Evolutionary conservation across 345 rosid species (phyloP).

Genomic region (Salix dunnii): DNA sequence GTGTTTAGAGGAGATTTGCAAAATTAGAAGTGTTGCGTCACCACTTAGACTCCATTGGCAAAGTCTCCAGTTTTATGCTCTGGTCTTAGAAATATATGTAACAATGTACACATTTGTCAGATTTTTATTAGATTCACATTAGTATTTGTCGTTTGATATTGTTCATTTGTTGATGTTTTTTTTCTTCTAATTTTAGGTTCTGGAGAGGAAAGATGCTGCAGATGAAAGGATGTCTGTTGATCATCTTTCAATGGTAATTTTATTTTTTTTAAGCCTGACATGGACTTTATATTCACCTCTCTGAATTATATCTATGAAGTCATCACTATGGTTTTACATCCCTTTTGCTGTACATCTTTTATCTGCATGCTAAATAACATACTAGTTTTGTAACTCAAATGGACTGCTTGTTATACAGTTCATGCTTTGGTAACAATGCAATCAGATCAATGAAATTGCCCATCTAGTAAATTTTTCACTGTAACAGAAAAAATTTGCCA

Average conservation of each 20-base stretch:
- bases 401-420: not conserved
- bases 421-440: not conserved
- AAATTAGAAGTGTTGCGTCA: too few relatives aligned
- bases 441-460: not conserved
- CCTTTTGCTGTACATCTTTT: not conserved
- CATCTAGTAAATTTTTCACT: not conserved
- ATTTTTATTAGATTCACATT: not conserved
- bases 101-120: not conserved
- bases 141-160: not conserved
- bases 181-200: constrained; percentile 45
- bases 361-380: not conserved
- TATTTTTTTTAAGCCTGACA: not conserved
- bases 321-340: not conserved
- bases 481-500: not conserved
- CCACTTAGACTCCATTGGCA: too few relatives aligned
- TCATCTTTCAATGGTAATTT: constrained; percentile 64
- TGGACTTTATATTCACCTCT: not conserved
- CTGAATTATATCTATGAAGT: not conserved
- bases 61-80: too few relatives aligned
- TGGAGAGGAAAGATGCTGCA: constrained; percentile 47
- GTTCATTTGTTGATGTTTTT: constrained; percentile 1
- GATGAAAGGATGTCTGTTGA: constrained; percentile 50
- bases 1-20: too few relatives aligned
- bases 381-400: not conserved
- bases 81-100: too few relatives aligned